Percentiles rank a stretch among this genome's conserved stretches.
These are phyloP conservation scores for Tetrahymena elliotti DNA, from an alignment of 73 alveolate species.

Conservation along the genomic window DNA sequence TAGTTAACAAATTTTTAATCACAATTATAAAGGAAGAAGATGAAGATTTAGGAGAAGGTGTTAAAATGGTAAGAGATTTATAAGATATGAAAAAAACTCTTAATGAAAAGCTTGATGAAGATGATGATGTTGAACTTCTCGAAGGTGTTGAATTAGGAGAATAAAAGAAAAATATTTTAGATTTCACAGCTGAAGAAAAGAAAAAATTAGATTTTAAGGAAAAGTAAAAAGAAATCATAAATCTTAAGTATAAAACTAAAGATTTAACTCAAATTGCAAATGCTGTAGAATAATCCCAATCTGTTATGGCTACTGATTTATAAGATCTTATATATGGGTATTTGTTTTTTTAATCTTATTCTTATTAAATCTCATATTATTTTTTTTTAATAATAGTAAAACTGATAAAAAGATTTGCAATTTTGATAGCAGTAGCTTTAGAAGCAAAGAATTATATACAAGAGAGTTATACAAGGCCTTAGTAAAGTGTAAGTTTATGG, in stretches of 20 bases:
- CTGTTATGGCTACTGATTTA: slow-evolving; percentile 28
- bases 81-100: slow-evolving; percentile 54
- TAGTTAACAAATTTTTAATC: slow-evolving; percentile 53
- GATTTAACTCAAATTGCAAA: slow-evolving; percentile 6
- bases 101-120: slow-evolving; percentile 57
- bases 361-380: neutral
- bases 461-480: neutral
- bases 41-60: slow-evolving; percentile 53
- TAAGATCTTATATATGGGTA: slow-evolving; percentile 23
- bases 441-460: neutral
- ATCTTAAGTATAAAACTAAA: slow-evolving; percentile 39
- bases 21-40: slow-evolving; percentile 51
- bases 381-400: neutral
- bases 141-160: slow-evolving; percentile 68
- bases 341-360: neutral
- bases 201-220: slow-evolving; percentile 36
- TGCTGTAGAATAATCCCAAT: neutral
- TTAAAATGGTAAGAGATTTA: slow-evolving; percentile 50
- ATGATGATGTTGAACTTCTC: slow-evolving; percentile 66
- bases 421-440: slow-evolving; percentile 12
- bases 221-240: slow-evolving; percentile 52
- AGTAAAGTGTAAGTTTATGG: neutral
- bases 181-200: slow-evolving; percentile 40
- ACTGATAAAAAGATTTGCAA: neutral
- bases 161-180: slow-evolving; percentile 2